phyloP scores from a whole-genome alignment of 805 yeast genomes.

The Metschnikowia aberdeeniae region DNA sequence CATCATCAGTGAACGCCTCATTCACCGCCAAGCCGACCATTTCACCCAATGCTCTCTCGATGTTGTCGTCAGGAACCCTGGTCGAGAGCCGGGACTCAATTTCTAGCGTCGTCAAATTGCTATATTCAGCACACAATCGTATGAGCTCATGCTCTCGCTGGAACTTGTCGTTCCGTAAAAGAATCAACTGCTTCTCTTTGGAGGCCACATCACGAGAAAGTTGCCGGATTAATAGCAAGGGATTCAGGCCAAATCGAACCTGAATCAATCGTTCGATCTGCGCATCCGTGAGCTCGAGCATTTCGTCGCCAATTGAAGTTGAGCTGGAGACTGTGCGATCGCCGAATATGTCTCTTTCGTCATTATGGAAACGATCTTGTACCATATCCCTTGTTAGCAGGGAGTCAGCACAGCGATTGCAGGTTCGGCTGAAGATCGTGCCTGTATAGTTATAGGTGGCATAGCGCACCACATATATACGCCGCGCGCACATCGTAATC shows the following conservation, averaged over 20 bases:
- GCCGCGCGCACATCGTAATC: slow-evolving; percentile 1
- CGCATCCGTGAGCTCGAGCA: slow-evolving; percentile 20
- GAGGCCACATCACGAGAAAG: slow-evolving; percentile 45
- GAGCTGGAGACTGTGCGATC: not conserved
- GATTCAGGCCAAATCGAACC: slow-evolving; percentile 25
- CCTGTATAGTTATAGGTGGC: too few species aligned
- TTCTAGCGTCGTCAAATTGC: slow-evolving; percentile 32
- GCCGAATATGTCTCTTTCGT: not conserved
- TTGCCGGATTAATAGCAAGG: slow-evolving; percentile 38
- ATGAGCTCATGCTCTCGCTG: slow-evolving; percentile 31
- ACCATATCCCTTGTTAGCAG: not conserved
- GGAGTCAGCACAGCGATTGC: too few species aligned
- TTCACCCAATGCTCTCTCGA: slow-evolving; percentile 20
- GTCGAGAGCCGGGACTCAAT: slow-evolving; percentile 23
- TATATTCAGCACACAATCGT: slow-evolving; percentile 32
- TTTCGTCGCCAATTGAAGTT: slow-evolving; percentile 10
- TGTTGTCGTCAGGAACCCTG: slow-evolving; percentile 5
- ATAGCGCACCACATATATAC: not conserved
- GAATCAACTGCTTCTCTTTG: slow-evolving; percentile 43
- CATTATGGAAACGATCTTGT: not conserved
- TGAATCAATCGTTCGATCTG: slow-evolving; percentile 21
- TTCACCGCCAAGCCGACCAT: slow-evolving; percentile 27
- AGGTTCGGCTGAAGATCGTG: too few species aligned
- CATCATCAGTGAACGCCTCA: not conserved
- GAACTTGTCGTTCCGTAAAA: slow-evolving; percentile 32